phyloP scores from a whole-genome alignment of 176 grass and related monocot species.

The Tillandsia fasciculata region DNA sequence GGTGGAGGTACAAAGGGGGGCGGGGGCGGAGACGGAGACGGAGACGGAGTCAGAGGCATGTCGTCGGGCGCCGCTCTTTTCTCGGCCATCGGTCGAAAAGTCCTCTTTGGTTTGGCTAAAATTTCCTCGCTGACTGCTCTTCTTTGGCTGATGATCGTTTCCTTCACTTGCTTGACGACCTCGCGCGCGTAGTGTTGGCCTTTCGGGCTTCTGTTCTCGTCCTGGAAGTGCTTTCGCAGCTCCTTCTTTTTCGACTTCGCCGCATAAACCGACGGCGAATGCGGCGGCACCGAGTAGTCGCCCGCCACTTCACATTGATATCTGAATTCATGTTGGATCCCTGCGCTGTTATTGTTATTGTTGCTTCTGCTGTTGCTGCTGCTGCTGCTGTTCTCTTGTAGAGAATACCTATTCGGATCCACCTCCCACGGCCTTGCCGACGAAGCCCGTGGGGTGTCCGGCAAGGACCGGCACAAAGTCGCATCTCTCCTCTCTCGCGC shows the following conservation, averaged over 20 bases:
- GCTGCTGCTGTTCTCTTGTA: slow-evolving; percentile 54
- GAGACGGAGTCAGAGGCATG: neutral
- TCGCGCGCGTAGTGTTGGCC: slow-evolving; percentile 42
- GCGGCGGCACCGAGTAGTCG: slow-evolving; percentile 42
- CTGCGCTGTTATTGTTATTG: neutral
- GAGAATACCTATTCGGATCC: slow-evolving; percentile 29
- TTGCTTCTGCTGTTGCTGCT: neutral
- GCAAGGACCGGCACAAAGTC: slow-evolving; percentile 32
- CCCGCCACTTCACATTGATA: neutral
- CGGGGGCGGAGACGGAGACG: slow-evolving; percentile 29
- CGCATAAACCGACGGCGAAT: slow-evolving; percentile 36
- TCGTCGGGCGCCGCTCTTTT: slow-evolving; percentile 3
- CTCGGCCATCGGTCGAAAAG: slow-evolving; percentile 21
- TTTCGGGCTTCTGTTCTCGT: slow-evolving; percentile 38
- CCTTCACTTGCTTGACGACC: slow-evolving; percentile 64
- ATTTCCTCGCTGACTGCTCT: slow-evolving; percentile 6
- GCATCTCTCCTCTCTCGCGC: neutral
- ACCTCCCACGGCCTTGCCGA: slow-evolving; percentile 37
- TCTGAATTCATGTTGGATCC: slow-evolving; percentile 1
- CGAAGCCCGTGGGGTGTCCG: slow-evolving; percentile 49
- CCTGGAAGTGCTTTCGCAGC: neutral
- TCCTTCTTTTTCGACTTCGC: slow-evolving; percentile 21
- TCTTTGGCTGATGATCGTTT: slow-evolving; percentile 43
- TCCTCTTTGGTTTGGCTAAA: slow-evolving; percentile 13
- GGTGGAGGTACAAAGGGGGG: slow-evolving; percentile 20